Percentiles rank a stretch among this genome's conserved stretches.
phyloP scores from a whole-genome alignment of 345 rosid genomes.

The Salix suchowensis region DNA sequence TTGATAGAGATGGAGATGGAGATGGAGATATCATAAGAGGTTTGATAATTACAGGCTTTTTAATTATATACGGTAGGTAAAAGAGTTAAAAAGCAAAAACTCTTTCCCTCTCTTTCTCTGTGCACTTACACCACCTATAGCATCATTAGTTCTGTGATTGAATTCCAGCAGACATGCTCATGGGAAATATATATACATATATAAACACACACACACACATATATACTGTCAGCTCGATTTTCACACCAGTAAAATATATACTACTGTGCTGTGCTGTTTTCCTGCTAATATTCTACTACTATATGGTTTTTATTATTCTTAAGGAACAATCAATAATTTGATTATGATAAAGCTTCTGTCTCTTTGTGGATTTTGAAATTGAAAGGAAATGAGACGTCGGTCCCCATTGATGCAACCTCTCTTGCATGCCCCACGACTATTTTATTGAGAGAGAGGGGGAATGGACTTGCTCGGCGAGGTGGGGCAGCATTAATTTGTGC shows the following conservation, averaged over 20 bases:
- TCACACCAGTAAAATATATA: background rate
- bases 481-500: background rate
- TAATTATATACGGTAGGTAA: constrained; percentile 23
- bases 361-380: background rate
- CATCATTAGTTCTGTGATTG: constrained; percentile 36
- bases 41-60: constrained; percentile 30
- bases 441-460: background rate
- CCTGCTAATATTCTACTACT: background rate
- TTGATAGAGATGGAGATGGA: background rate
- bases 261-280: background rate
- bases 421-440: constrained; percentile 16
- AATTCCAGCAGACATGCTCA: constrained; percentile 25
- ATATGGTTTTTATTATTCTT: background rate
- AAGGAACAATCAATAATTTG: background rate
- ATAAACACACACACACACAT: no score
- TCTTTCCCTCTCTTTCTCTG: constrained; percentile 18
- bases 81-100: constrained; percentile 25
- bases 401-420: constrained; percentile 32
- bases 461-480: constrained; percentile 2
- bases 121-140: constrained; percentile 9
- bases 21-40: constrained; percentile 6
- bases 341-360: background rate
- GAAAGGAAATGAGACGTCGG: constrained; percentile 4
- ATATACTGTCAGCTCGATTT: background rate
- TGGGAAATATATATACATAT: background rate